Evolutionary conservation across 2,329 filamentous ascomycete species (phyloP), one percentile per base, ranked within the genome.

Genomic region (Talaromyces verruculosus): DNA sequence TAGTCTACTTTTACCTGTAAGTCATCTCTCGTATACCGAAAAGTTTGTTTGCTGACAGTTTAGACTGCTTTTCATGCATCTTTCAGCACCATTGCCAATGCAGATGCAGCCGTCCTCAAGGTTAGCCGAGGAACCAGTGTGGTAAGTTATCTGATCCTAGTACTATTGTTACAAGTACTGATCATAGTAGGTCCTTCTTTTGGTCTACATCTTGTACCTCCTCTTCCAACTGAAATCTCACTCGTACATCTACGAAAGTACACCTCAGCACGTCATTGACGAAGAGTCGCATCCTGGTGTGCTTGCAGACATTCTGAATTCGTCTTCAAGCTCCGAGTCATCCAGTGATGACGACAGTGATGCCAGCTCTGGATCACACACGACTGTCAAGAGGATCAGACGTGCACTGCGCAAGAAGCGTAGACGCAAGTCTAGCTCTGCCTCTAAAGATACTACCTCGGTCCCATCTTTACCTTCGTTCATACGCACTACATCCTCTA

Each of bases 201-300:
- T 95, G 45, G 89, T 96, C 17, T 96, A 96, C 74, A 79, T 87
- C 60, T 81, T 95, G n/a, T 96, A 95, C 73, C 84, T 96, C 30
- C 76, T 94, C n/a, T 96, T 96, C 77, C 92, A 95, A 80, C 86
- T 96, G 69, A 94, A 94, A 78, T 93, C 91, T 0, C 92, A 96
- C 74, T 86, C 90, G 11, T 95, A 94, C 80, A 88, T 96, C 83
- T 95, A 95, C 72, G 90, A 92, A 78, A 93, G 91, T 68, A 96
- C 91, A 3, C 92, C 92, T 13, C 92, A 96, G 79, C 89, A 93
- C 72, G 89, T 93, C 68, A 93, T 96, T 69, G 92, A 96, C 72
- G 91, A 93, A 72, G 92, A 96, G 75, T 88, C 91, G 0, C 89
- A 91, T 55, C 92, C 92, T 39, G 92, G 92, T 66, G 89, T 93